These are phyloP conservation scores for Arthrinium phaeospermum DNA, from an alignment of 2,329 filamentous ascomycete genomes.

Conservation along the genomic window DNA sequence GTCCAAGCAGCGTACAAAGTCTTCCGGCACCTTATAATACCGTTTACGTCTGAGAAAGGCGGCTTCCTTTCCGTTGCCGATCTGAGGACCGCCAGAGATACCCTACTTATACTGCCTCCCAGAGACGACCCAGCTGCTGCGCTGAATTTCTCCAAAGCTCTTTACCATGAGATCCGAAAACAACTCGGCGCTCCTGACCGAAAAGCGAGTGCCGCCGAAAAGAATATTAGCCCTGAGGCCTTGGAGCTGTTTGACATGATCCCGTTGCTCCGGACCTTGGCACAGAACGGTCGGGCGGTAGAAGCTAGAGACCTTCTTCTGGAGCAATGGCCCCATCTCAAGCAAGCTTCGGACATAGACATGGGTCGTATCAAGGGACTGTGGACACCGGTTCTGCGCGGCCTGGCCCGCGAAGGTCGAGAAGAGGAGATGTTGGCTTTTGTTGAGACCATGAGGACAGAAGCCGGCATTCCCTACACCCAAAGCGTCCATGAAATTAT, in stretches of 20 bases:
- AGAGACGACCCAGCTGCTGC: constrained; percentile 51
- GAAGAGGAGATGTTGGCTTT: constrained; percentile 64
- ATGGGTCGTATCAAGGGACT: constrained; percentile 42
- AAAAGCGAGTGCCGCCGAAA: not conserved
- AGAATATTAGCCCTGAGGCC: constrained; percentile 8
- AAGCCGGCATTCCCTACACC: constrained; percentile 51
- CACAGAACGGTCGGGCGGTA: constrained; percentile 37
- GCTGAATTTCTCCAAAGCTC: constrained; percentile 50
- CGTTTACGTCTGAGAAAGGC: constrained; percentile 41
- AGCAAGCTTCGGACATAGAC: constrained; percentile 25
- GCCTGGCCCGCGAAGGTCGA: constrained; percentile 65
- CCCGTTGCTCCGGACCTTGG: constrained; percentile 32
- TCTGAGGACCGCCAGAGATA: constrained; percentile 50
- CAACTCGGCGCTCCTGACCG: constrained; percentile 28
- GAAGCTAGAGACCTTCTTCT: constrained; percentile 37
- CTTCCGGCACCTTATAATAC: constrained; percentile 62
- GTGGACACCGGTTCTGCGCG: constrained; percentile 61
- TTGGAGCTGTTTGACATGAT: constrained; percentile 32
- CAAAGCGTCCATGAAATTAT: constrained; percentile 58
- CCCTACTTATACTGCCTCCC: constrained; percentile 47
- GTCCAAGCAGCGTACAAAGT: constrained; percentile 65
- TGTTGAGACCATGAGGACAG: constrained; percentile 53
- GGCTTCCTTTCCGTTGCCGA: constrained; percentile 28
- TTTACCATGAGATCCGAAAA: constrained; percentile 48
- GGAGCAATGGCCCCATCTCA: constrained; percentile 26